A percentile compares a stretch with the other conserved stretches of the same genome.
phyloP scores from a whole-genome alignment of 2,329 filamentous ascomycete species.

The Ilyonectria sp. region DNA sequence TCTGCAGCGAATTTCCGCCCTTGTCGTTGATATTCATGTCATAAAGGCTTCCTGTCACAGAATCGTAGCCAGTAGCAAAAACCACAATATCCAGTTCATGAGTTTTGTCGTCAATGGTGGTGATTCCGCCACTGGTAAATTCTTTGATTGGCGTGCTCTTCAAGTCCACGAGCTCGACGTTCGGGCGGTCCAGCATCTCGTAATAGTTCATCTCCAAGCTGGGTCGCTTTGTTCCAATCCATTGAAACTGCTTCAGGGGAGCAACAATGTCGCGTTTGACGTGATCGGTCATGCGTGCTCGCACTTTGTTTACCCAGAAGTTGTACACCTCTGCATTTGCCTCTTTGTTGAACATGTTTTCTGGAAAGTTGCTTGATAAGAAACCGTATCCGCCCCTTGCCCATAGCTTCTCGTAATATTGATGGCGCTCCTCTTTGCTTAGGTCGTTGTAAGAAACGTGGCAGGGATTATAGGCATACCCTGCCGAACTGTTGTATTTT shows the following conservation, averaged over 20 bases:
- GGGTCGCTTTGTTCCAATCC: slow-evolving; percentile 62
- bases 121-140: slow-evolving; percentile 46
- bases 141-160: slow-evolving; percentile 59
- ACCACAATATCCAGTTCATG: slow-evolving; percentile 41
- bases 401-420: slow-evolving; percentile 61
- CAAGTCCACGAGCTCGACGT: slow-evolving; percentile 63
- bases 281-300: slow-evolving; percentile 61
- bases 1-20: slow-evolving; percentile 27
- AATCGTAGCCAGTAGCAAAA: slow-evolving; percentile 42
- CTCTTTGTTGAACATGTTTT: slow-evolving; percentile 57
- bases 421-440: slow-evolving; percentile 57
- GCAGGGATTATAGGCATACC: slow-evolving; percentile 37
- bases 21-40: slow-evolving; percentile 41
- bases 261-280: slow-evolving; percentile 62
- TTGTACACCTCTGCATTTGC: slow-evolving; percentile 62
- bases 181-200: slow-evolving; percentile 62
- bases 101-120: background rate
- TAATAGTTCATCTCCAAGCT: slow-evolving; percentile 65
- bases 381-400: slow-evolving; percentile 61
- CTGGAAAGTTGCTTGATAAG: slow-evolving; percentile 61
- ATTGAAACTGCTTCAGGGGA: slow-evolving; percentile 60
- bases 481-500: background rate
- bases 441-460: background rate
- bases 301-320: slow-evolving; percentile 63
- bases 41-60: slow-evolving; percentile 40